These are phyloP conservation scores for Leucocoprinus leucothites DNA, from an alignment of 768 basidiomycete genomes.

Conservation along the genomic window DNA sequence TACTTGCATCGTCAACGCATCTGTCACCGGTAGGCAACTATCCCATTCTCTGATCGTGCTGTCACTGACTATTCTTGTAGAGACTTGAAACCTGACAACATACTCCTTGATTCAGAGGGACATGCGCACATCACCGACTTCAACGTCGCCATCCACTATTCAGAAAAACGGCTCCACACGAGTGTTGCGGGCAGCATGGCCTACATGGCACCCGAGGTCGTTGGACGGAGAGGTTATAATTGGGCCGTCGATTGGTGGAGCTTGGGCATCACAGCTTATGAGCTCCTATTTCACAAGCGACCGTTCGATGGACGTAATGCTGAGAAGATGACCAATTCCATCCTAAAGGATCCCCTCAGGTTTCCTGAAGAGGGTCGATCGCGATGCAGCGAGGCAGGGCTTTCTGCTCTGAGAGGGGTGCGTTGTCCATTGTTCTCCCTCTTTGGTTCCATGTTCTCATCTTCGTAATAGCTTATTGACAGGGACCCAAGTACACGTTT, in stretches of 20 bases:
- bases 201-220: conserved; percentile 99
- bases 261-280: conserved; percentile 85
- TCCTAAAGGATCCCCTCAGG: conserved; percentile 72
- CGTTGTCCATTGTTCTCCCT: conserved; percentile 23
- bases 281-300: conserved; percentile 77
- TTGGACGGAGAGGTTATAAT: conserved; percentile 87
- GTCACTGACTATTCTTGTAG: conserved; percentile 34
- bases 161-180: conserved; percentile 81
- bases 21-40: conserved; percentile 76
- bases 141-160: conserved; percentile 98
- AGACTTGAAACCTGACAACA: conserved; percentile 96
- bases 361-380: conserved; percentile 69
- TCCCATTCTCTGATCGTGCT: neutral
- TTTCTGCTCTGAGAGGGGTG: conserved; percentile 67
- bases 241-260: conserved; percentile 98
- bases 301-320: conserved; percentile 91
- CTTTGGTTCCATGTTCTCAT: conserved; percentile 18
- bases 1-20: conserved; percentile 92
- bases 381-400: conserved; percentile 64
- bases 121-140: conserved; percentile 98
- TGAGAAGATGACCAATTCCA: conserved; percentile 85
- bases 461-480: conserved; percentile 67
- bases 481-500: conserved; percentile 75
- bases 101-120: conserved; percentile 88
- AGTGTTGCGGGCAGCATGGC: conserved; percentile 98